phyloP scores from a whole-genome alignment of 2,329 filamentous ascomycete species.

The Malbranchea cinnamomea region DNA sequence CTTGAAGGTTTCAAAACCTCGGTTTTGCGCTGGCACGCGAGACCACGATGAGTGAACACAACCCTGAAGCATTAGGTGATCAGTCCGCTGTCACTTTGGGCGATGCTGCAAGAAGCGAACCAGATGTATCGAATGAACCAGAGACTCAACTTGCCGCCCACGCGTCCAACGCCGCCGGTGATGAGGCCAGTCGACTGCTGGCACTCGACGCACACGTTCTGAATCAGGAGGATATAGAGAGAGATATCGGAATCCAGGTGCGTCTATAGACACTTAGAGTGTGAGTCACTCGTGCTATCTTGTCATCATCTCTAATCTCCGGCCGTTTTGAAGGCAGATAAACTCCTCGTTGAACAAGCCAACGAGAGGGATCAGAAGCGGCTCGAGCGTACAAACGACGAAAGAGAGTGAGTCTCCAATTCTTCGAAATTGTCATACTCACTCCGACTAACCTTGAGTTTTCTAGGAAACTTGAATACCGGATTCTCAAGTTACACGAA shows the following conservation, averaged over 20 bases:
- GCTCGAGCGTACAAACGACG: constrained; percentile 40
- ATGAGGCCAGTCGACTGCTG: constrained; percentile 46
- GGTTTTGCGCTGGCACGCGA: no score
- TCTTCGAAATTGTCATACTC: not conserved
- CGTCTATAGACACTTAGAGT: not conserved
- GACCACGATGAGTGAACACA: no score
- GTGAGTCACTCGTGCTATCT: no score
- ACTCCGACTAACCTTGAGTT: constrained; percentile 1
- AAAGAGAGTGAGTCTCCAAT: constrained; percentile 27
- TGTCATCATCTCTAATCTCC: constrained; percentile 1
- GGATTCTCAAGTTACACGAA: constrained; percentile 45
- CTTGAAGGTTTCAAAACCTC: no score
- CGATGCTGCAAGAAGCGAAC: not conserved
- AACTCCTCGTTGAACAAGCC: constrained; percentile 44
- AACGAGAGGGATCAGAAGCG: constrained; percentile 49
- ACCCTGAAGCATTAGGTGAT: no score
- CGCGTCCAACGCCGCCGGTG: constrained; percentile 12
- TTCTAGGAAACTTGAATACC: constrained; percentile 44
- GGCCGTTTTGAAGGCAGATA: constrained; percentile 35
- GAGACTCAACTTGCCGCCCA: not conserved
- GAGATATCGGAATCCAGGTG: constrained; percentile 57
- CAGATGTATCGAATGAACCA: not conserved
- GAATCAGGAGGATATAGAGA: constrained; percentile 79
- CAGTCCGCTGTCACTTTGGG: no score
- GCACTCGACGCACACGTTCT: constrained; percentile 55